Evolutionary conservation across 371 early-diverging fungal genomes (phyloP).

Genomic region (Mortierella polycephala): DNA sequence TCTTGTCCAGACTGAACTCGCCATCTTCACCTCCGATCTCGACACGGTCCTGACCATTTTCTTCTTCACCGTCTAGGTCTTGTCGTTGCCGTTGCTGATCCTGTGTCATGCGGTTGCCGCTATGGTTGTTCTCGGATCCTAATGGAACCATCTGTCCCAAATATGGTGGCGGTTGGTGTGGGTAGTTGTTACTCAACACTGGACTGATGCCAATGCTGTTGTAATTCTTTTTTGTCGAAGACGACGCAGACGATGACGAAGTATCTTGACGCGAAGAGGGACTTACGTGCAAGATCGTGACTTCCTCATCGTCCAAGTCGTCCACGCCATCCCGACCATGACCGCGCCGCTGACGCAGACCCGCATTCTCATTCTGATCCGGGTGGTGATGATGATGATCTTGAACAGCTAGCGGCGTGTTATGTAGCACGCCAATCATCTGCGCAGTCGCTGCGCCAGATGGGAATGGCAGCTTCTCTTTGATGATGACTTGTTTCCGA

Average conservation of each 20-base stretch:
- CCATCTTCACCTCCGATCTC: constrained; percentile 49
- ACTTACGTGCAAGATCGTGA: constrained; percentile 16
- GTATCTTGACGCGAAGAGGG: not conserved
- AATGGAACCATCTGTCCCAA: constrained; percentile 24
- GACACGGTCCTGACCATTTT: constrained; percentile 3
- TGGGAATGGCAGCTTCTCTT: constrained; percentile 86
- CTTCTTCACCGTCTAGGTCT: not conserved
- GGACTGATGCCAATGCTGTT: constrained; percentile 16
- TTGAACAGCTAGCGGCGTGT: constrained; percentile 45
- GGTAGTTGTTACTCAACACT: constrained; percentile 1
- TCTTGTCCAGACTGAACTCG: constrained; percentile 38
- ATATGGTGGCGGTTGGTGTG: constrained; percentile 17
- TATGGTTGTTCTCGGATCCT: not conserved
- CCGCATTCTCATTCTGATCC: not conserved
- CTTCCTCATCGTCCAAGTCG: constrained; percentile 10
- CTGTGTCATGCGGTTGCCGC: not conserved
- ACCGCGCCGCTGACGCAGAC: constrained; percentile 6
- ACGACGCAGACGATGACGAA: not conserved
- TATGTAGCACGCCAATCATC: constrained; percentile 84
- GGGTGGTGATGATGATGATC: not conserved
- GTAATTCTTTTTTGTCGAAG: constrained; percentile 13
- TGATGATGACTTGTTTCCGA: constrained; percentile 80
- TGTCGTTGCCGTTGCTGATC: not conserved
- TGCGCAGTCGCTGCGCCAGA: constrained; percentile 90
- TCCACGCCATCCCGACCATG: not conserved